Evolutionary conservation across 257 asterid species (phyloP).

Genomic region (Coffea canephora): DNA sequence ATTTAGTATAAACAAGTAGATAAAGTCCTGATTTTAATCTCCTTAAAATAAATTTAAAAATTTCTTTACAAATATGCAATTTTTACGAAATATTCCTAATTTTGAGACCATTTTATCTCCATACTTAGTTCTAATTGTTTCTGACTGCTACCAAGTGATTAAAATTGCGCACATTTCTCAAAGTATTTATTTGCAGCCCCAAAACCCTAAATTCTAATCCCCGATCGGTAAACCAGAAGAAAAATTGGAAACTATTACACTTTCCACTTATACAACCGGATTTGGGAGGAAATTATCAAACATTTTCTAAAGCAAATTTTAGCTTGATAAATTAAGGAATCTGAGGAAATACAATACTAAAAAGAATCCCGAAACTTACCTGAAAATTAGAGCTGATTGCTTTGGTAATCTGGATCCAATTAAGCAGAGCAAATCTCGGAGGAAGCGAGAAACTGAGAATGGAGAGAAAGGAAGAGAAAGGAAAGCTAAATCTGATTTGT

Average conservation of each 20-base stretch:
- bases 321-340: background rate
- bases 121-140: background rate
- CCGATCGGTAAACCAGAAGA: background rate
- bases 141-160: no score
- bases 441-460: slow-evolving; percentile 19
- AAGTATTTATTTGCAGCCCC: background rate
- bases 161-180: background rate
- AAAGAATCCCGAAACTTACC: slow-evolving; percentile 12
- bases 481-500: slow-evolving; percentile 9
- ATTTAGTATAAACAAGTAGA: no score
- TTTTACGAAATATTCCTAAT: background rate
- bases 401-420: slow-evolving; percentile 15
- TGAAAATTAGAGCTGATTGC: slow-evolving; percentile 7
- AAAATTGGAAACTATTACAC: background rate
- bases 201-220: background rate
- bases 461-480: slow-evolving; percentile 18
- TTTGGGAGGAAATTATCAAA: background rate
- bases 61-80: background rate
- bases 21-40: background rate
- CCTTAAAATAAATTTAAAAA: background rate
- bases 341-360: background rate
- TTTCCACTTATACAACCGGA: background rate
- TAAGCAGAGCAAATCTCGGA: slow-evolving; percentile 21
- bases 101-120: background rate
- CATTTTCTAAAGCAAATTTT: background rate